Evolutionary conservation across 306 rosid genomes (phyloP).

Genomic region (Cyclanthera cordifolia): DNA sequence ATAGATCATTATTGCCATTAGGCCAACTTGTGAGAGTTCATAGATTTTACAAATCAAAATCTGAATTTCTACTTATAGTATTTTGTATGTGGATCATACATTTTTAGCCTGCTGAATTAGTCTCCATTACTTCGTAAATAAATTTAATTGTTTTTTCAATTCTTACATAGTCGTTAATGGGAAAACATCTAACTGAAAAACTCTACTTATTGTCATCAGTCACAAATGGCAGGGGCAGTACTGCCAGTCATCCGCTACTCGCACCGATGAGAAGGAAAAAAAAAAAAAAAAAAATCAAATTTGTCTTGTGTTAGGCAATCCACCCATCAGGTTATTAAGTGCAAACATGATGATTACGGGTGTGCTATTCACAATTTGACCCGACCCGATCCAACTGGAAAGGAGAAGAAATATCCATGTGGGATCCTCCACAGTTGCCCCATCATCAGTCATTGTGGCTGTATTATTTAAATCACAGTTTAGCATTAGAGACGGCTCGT

Average conservation of each 20-base stretch:
- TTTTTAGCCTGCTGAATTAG: neutral
- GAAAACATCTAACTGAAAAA: neutral
- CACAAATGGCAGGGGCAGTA: constrained; percentile 3
- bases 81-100: neutral
- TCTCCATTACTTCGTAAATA: neutral
- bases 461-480: neutral
- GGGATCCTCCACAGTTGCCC: constrained; percentile 3
- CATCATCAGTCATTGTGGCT: neutral
- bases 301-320: neutral
- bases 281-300: neutral
- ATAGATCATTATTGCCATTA: neutral
- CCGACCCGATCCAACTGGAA: neutral
- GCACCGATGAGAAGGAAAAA: neutral
- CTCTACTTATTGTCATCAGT: neutral
- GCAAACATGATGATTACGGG: neutral
- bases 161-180: neutral
- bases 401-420: neutral
- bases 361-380: neutral
- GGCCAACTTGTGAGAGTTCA: neutral
- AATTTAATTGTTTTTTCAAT: neutral
- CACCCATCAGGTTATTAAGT: neutral
- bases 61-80: neutral
- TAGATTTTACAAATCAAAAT: neutral
- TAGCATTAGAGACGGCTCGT: constrained; percentile 5
- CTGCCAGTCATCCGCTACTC: neutral